Base-by-base conservation (phyloP, 805 yeast species). In the Saccharomycopsis microspora region DNA sequence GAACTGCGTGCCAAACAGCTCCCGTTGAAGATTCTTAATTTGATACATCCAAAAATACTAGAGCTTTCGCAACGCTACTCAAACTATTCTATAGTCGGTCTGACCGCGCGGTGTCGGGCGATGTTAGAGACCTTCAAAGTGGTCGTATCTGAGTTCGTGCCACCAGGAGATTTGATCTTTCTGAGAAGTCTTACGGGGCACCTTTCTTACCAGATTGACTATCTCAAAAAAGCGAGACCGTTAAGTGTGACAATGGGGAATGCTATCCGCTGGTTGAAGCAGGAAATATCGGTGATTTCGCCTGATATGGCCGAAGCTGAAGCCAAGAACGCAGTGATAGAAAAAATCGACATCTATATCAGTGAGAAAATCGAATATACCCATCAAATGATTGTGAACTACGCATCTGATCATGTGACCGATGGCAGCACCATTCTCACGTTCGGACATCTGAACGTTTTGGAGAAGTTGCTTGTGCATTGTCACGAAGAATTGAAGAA, bases 231-330 rank as follows among this genome's bases (percentile, higher is more conserved):
- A 6, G 89, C 96, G 3, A 77, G 98, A 54, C 97, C 97, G 1
- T 71, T 93, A 43, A 80, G 93, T 48, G 85, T 89, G 2, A 76
- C 96, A 1, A 93, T 93, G 98, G 98, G 98, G 47, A 93, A 89
- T 67, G 90, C 97, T 3, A 93, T 93, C 55, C 78, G 98, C 58
- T 89, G 97, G 96, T 72, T 93, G 54, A 93, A 93, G 60, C 97
- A 90, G 67, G 90, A 85, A 62, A 90, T 93, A 47, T 79, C 96
- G 0, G 72, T 76, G 40, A 77, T 90, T 43, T 80, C 88, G 49
- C 80, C 89, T 48, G 94, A 85, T 53, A 69, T 78, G 32, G 62
- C 71, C 31, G 93, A 84, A 49, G 69, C 64, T 11, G 74, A 73
- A 33, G 95, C 96, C 31, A 88, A 86, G 60, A 64, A 60, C 9